Evolutionary conservation across 1,139 yeast species (phyloP), one percentile per base, ranked within the genome.

Genomic region (Yamadazyma oceani): DNA sequence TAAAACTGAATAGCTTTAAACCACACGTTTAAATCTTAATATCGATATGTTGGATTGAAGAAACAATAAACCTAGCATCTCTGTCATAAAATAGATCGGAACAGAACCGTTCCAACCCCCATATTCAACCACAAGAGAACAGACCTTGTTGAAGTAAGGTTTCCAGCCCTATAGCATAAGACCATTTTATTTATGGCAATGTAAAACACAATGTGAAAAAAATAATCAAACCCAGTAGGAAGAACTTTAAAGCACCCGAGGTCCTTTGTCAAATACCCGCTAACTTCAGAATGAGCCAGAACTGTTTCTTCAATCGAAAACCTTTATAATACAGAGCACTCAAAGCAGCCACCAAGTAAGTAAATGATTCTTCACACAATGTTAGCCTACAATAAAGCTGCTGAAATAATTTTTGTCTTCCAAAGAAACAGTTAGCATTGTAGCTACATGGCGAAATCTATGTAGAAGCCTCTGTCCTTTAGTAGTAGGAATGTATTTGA

Each of bases 321-420:
- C 52, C 49, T 23, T 56, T 57, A 9, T 41, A 37, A 38, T 45
- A 53, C 5, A 55, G 40, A 6, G 56, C 57, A 3, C 61, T 60
- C 80, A 79, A 74, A 0, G 75, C 75, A 1, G 74, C 69, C 9
- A 74, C 44, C 2, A 69, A 69, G 42, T 64, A 60, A 38, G 70
- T 57, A 19, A 70, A 57, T 2, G 69, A 52, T 33, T 64, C 70
- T 36, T 71, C 69, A 11, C 53, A 50, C 13, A 61, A 48, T 0
- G 78, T 75, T 11, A 70, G 48, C 10, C 60, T 53, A 34, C 70
- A 50, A 33, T 69, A 69, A 15, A 75, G 68, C 38, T 69, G 64
- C 21, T 64, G 49, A 68, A 73, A 46, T 69, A 73, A 48, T 73
- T 72, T 26, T 13, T 26, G 14, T 66, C 57, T n/a, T 54, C 60